Evolutionary conservation across 371 early-diverging fungal genomes (phyloP), one percentile per base, ranked within the genome.

Genomic region (Entomophthora muscae): DNA sequence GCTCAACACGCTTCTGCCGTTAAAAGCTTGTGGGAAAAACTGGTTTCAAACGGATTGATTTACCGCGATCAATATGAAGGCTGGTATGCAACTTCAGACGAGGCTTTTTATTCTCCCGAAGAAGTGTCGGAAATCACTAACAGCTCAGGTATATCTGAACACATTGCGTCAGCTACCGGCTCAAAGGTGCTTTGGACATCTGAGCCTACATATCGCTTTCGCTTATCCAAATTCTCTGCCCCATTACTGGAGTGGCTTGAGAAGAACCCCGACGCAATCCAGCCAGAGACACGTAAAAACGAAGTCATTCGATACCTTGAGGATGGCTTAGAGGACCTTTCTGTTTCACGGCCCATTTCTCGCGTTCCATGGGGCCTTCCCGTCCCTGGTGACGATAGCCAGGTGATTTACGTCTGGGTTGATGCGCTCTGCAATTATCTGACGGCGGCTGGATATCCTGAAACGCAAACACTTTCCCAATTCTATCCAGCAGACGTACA

Each of bases 21-120:
- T 2, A 66, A 75, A 51, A 70, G 68, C 27, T 68, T 97, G 52
- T 97, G 93, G 89, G 83, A 82, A 72, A 63, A 63, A 59, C 73
- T 96, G 21, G 73, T 76, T 30, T 72, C 78, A 2, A 75, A 72
- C n/a, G 93, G 91, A 2, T 82, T 82, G 65, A 85, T 97, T 24
- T 95, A 95, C 73, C 91, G 90, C 71, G 95, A 93, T 23, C 72
- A 72, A 23, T 93, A 95, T 65, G 82, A 86, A 58, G 98, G 98
- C 21, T 97, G 95, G 94, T 97, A 97, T 73, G 86, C 90, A 1
- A 82, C 94, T 0, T 91, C 94, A 1, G 98, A 97, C 67, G 98
- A 97, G 73, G 88, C 92, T 0, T 97, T 93, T 68, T 91, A 91
- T 66, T 75, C 91, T 0, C 72, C 73, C 2, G 71, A 72, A 0